Base-by-base conservation (phyloP, 2,329 filamentous ascomycete genomes). In the Fusarium drepaniforme region DNA sequence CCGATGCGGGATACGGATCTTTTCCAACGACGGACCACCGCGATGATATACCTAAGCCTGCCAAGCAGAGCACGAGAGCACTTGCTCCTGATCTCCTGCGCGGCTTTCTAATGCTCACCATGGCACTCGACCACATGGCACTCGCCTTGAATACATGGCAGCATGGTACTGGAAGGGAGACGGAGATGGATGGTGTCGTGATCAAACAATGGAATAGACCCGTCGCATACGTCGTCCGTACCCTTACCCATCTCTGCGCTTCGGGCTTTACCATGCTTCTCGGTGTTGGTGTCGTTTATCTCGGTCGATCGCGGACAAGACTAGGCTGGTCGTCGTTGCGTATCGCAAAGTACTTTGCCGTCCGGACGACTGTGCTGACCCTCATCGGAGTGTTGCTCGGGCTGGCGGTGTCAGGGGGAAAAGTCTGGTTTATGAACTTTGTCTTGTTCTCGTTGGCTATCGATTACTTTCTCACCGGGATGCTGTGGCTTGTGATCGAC, bases 231-330 rank as follows among this genome's bases (percentile, higher is more conserved):
- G 56, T 80, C n/a, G 77, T 85, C 28, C 84, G 86, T 9, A 83
- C 83, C 0, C 76, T 87, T 5, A 85, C 85, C 0, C 86, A 87
- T 25, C 81, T 87, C 8, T 87, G 86, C 77, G 86, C 83, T 2
- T 80, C 86, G 0, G 86, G 86, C 9, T 87, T 87, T 70, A 84
- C 83, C 0, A 84, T 87, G 42, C 77, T 87, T n/a, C 79, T 87
- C 5, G 86, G 86, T 28, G 82, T 86, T 75, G 86, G 86, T 9
- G 79, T 86, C 12, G 85, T 84, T 0, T 87, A 86, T 70, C 84
- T 87, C 15, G 82, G 84, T 5, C 79, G 81, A n/a, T 86, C 86
- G 30, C 82, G 86, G 6, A 76, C 79, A 16, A 78, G 75, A 16
- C 78, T 86, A 3, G 84, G 84, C 0, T 87, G 86, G 86, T 77